Evolutionary conservation across 768 basidiomycete species (phyloP).

Genomic region (Steccherinum ochraceum): DNA sequence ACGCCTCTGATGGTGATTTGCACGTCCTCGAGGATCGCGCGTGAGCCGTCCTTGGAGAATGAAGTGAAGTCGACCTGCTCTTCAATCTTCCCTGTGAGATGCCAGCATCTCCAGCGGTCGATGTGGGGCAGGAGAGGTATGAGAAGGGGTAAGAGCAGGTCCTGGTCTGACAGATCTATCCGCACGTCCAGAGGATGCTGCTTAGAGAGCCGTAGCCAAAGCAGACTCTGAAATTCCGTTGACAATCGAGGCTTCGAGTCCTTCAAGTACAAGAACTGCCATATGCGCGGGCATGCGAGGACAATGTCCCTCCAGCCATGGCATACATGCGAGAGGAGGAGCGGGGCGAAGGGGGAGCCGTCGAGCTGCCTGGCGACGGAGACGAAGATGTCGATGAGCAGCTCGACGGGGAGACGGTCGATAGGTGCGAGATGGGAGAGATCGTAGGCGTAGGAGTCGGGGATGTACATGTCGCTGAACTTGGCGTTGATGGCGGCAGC

Average conservation of each 20-base stretch:
- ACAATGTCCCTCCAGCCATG: conserved; percentile 52
- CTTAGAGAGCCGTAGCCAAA: conserved; percentile 49
- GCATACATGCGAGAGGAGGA: conserved; percentile 49
- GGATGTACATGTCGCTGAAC: not conserved
- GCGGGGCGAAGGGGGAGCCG: conserved; percentile 40
- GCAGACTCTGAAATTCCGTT: conserved; percentile 36
- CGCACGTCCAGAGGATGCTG: conserved; percentile 53
- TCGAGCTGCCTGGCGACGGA: conserved; percentile 21
- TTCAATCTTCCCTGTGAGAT: conserved; percentile 31
- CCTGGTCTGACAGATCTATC: conserved; percentile 43
- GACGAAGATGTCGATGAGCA: conserved; percentile 58
- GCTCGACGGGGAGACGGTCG: conserved; percentile 45
- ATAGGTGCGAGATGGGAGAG: conserved; percentile 12
- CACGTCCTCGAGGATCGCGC: conserved; percentile 16
- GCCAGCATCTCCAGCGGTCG: conserved; percentile 51
- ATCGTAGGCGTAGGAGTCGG: not conserved
- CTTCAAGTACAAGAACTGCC: conserved; percentile 52
- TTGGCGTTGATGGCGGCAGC: not conserved
- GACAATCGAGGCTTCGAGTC: conserved; percentile 30
- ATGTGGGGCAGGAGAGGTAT: conserved; percentile 54
- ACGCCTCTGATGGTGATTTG: conserved; percentile 16
- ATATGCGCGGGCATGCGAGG: conserved; percentile 47
- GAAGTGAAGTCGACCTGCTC: conserved; percentile 25
- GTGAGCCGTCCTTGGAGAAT: conserved; percentile 12
- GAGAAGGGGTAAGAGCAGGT: conserved; percentile 55